Evolutionary conservation across 352 stramenopile species (phyloP), one percentile per base, ranked within the genome.

Genomic region (Globisporangium mamillatum): DNA sequence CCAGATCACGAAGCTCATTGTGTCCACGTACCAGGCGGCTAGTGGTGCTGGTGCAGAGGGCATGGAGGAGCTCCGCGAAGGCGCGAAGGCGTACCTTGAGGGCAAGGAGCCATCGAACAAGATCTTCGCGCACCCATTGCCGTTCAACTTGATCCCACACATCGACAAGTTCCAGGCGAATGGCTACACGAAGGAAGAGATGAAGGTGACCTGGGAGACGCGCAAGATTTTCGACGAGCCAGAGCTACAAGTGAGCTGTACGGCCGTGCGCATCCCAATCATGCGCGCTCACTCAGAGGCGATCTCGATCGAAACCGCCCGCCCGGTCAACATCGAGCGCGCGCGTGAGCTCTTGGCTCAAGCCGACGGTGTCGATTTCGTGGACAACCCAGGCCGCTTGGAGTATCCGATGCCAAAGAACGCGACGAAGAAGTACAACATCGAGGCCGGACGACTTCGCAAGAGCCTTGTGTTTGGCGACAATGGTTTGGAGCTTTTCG

Each of bases 121-220:
- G 72, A 84, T 99, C 9, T 99, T 99, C 81, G 93, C 95, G 41
- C 95, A 99, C 83, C 96, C 97, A 57, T 76, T 99, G 60, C 93
- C 97, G 18, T 99, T 99, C 81, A 99, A 99, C 83, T 89, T 99
- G 24, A 99, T 99, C 77, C 97, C 97, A 50, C 97, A 99, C 78
- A 99, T 99, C 79, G 97, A 99, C 80, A 98, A 98, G 76, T 99
- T 99, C 75, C 97, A 99, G 81, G 88, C 97, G 10, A 99, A 99
- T 75, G 92, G 95, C 66, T 99, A 98, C 84, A 99, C 97, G 41
- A 99, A 99, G 84, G 97, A 99, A 77, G 97, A 99, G 86, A 99
- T 99, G 97, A 99, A 99, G 77, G 97, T 99, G 41, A 98, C 96
- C 62, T 99, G 97, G 97, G 97, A 99, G 78, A 98, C 94, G 50